Base-by-base conservation (phyloP, 2,329 filamentous ascomycete species). In the Calonectria fujianensis region DNA sequence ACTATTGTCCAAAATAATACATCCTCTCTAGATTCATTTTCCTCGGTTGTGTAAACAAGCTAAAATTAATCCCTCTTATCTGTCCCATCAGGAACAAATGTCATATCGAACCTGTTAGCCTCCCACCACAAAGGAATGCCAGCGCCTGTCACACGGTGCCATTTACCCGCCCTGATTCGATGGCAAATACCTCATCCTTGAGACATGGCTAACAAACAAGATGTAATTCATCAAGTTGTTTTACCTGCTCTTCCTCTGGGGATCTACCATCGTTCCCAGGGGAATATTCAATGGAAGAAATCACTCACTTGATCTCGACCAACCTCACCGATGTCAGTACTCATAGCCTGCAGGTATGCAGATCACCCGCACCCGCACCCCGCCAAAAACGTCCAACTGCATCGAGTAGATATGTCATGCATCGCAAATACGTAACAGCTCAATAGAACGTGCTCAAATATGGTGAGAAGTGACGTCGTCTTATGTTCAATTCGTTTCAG, bases 311-410 rank as follows among this genome's bases (percentile, higher is more conserved):
- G 24, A 24, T 29, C 35, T 37, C 16, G 14, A 27, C 10, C 24
- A 29, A 35, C 18, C 35, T 41, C 35, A 10, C 14, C 37, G 14
- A 59, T 20, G 31, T 50, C 13, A 45, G 39, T 67, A 24, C 66
- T 45, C 65, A 31, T 18, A 24, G 31, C 71, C 68, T 74, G 65
- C 68, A 69, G 39, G 32, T 32, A 37, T 65, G 74, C 64, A 74
- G 72, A 76, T 74, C 73, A 72, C 51, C 67, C 72, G 63, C n/a
- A n/a, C 27, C 31, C 65, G 31, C 69, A 59, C 70, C 70, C 66
- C 69, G 59, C 70, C 27, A 50, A 31, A 41, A 39, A 57, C 50
- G 48, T 59, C 48, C 66, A 69, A 69, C 66, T n/a, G 45, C 45
- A 35, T 31, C 45, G 37, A 39, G 29, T 31, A n/a, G 10, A 61